Evolutionary conservation across 441 rosid species (phyloP).

Genomic region (Pelargonium citronellum): DNA sequence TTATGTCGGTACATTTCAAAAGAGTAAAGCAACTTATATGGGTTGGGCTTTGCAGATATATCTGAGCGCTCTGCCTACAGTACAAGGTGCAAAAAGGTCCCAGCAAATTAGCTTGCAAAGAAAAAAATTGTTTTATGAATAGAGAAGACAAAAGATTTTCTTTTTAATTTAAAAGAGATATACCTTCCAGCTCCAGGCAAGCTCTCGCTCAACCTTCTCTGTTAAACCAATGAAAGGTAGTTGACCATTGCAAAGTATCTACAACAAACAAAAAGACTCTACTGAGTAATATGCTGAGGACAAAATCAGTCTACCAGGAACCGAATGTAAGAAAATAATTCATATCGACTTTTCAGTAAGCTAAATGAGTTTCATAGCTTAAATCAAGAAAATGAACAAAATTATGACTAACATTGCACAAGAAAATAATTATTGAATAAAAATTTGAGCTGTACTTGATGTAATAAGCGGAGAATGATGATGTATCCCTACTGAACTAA

Average conservation of each 20-base stretch:
- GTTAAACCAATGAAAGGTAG: constrained; percentile 83
- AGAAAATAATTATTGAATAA: too few species aligned
- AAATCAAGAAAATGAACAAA: too few species aligned
- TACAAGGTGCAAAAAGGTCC: constrained; percentile 23
- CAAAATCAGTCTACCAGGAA: constrained; percentile 7
- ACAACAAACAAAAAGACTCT: constrained; percentile 21
- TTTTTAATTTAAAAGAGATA: constrained; percentile 19
- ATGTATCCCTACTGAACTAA: too few species aligned
- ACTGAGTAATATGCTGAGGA: constrained; percentile 5
- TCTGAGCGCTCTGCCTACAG: constrained; percentile 82
- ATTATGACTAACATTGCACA: too few species aligned
- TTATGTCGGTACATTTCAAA: constrained; percentile 91
- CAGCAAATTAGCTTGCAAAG: constrained; percentile 18
- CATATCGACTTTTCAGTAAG: background rate
- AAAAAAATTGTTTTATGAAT: constrained; percentile 12
- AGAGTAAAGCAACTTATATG: constrained; percentile 89
- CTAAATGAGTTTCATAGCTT: too few species aligned
- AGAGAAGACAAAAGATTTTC: constrained; percentile 15
- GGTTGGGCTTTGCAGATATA: constrained; percentile 65
- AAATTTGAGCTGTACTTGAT: too few species aligned
- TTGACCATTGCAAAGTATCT: constrained; percentile 85
- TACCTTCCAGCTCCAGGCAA: constrained; percentile 99
- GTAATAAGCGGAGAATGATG: too few species aligned
- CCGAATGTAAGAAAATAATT: constrained; percentile 6
- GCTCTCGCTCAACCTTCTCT: constrained; percentile 89